Percentiles rank a stretch among this genome's conserved stretches.
Evolutionary conservation across 2,329 filamentous ascomycete genomes (phyloP).

Genomic region (Aspergillus sojae): DNA sequence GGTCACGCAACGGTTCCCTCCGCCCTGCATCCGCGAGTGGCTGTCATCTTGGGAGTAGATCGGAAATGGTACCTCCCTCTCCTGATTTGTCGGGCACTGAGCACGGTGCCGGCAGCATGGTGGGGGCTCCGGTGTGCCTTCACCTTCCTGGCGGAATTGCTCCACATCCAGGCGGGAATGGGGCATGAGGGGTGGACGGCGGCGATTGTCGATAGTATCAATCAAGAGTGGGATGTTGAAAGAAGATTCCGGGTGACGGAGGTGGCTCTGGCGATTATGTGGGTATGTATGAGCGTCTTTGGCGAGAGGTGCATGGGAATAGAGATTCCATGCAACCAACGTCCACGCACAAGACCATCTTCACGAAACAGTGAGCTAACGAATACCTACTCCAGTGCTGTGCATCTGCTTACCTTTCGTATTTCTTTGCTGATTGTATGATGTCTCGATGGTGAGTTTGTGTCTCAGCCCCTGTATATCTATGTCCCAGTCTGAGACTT

Average conservation of each 20-base stretch:
- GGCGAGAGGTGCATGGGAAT: not conserved
- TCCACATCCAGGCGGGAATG: constrained; percentile 51
- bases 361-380: constrained; percentile 7
- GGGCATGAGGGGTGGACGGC: constrained; percentile 45
- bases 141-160: constrained; percentile 67
- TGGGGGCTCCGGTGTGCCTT: constrained; percentile 72
- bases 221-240: constrained; percentile 48
- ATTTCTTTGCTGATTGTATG: constrained; percentile 81
- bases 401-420: constrained; percentile 75
- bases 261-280: constrained; percentile 71
- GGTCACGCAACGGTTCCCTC: constrained; percentile 31
- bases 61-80: constrained; percentile 73
- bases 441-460: constrained; percentile 74
- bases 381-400: constrained; percentile 59
- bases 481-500: not conserved
- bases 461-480: not conserved
- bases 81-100: constrained; percentile 71
- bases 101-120: constrained; percentile 69
- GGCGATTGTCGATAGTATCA: constrained; percentile 40
- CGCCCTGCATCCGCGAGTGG: constrained; percentile 72
- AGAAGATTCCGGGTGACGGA: constrained; percentile 64
- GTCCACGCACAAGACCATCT: not conserved
- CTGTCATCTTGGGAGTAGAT: constrained; percentile 74
- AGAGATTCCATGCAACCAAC: not conserved
- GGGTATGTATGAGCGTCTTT: constrained; percentile 57